Evolutionary conservation across 192 early-diverging fungal species (phyloP).

Genomic region (Linnemannia exigua): DNA sequence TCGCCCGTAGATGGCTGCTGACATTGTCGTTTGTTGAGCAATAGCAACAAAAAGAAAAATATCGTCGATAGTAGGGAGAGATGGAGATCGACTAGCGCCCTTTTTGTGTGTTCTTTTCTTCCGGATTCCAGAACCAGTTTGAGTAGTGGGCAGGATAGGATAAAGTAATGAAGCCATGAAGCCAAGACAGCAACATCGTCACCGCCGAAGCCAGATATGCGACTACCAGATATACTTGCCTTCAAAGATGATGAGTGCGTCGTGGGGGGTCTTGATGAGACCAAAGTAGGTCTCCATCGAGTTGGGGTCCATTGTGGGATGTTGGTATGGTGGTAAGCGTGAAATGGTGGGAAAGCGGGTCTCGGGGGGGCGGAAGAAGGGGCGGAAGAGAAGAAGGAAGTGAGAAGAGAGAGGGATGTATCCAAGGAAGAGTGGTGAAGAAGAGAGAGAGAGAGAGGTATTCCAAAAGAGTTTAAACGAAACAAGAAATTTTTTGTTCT

Average conservation of each 20-base stretch:
- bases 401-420: not conserved
- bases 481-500: slow-evolving; percentile 23
- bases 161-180: not conserved
- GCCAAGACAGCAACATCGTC: not conserved
- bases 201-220: no score
- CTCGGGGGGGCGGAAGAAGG: not conserved
- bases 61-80: not conserved
- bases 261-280: slow-evolving; percentile 87
- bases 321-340: slow-evolving; percentile 1
- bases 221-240: slow-evolving; percentile 43
- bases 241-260: slow-evolving; percentile 91
- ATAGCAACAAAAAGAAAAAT: not conserved
- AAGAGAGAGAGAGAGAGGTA: not conserved
- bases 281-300: slow-evolving; percentile 88
- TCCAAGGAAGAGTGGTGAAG: not conserved
- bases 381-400: not conserved
- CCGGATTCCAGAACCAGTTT: slow-evolving; percentile 1
- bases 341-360: slow-evolving; percentile 13
- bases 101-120: not conserved
- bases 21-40: not conserved
- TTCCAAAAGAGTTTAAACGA: slow-evolving; percentile 14
- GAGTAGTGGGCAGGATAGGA: not conserved
- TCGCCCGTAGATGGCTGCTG: not conserved
- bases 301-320: slow-evolving; percentile 52
- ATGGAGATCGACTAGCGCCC: not conserved